Conservation (phyloP, 1,284 basidiomycete genomes). For the Sporisorium graminicola region DNA sequence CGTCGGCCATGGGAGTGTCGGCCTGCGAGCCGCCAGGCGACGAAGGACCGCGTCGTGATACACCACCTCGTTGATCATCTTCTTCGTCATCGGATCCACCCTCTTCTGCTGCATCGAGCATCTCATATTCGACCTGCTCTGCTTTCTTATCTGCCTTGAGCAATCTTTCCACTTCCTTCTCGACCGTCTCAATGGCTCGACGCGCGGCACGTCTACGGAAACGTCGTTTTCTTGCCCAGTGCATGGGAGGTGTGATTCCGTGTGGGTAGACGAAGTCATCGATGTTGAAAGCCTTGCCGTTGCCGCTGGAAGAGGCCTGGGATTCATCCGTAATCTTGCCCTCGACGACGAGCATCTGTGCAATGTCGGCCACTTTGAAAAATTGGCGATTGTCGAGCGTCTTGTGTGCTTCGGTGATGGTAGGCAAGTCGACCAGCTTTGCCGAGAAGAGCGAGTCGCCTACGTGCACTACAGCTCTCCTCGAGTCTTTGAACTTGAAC, state of each 20-base stretch:
- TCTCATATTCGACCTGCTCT: slow-evolving; percentile 74
- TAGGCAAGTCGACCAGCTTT: slow-evolving; percentile 95
- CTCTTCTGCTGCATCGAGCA: slow-evolving; percentile 64
- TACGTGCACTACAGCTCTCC: slow-evolving; percentile 89
- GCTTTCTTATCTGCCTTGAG: slow-evolving; percentile 88
- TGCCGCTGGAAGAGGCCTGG: slow-evolving; percentile 80
- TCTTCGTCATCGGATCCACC: slow-evolving; percentile 55
- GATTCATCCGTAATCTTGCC: slow-evolving; percentile 70
- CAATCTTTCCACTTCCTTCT: slow-evolving; percentile 93
- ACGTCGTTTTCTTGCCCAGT: slow-evolving; percentile 89
- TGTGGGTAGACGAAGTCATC: slow-evolving; percentile 99
- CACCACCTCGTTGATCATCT: slow-evolving; percentile 38
- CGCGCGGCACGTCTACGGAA: slow-evolving; percentile 91
- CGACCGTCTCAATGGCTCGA: slow-evolving; percentile 94
- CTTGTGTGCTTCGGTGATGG: slow-evolving; percentile 95
- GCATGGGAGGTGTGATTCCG: slow-evolving; percentile 92
- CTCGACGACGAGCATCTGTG: slow-evolving; percentile 73
- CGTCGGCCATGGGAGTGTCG: slow-evolving; percentile 40
- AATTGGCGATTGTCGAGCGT: slow-evolving; percentile 90
- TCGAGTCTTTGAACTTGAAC: slow-evolving; percentile 99
- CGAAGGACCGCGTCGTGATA: slow-evolving; percentile 45
- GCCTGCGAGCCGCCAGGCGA: slow-evolving; percentile 51
- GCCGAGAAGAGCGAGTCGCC: slow-evolving; percentile 84
- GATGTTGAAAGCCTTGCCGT: slow-evolving; percentile 79
- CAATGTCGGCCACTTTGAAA: slow-evolving; percentile 99